Base-by-base conservation (phyloP, 2,329 filamentous ascomycete species). In the Cadophora sp. region DNA sequence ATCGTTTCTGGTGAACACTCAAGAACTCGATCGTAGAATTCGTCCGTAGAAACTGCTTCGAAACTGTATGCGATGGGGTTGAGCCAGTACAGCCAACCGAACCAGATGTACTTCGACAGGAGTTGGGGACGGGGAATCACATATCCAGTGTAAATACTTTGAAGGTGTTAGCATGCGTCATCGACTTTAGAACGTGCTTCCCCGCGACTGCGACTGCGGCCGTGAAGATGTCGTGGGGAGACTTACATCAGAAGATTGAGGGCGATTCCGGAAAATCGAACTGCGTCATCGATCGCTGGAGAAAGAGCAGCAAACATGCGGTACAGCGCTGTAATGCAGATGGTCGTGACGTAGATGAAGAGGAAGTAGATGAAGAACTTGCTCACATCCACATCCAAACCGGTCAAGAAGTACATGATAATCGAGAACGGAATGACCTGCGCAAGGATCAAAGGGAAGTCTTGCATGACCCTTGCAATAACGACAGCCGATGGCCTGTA, bases 361-460 rank as follows among this genome's bases (percentile, higher is more conserved):
- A 91, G 79, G 73, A 89, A 81, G 77, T 87, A 89, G 74, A 90
- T 89, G 77, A 85, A 91, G 79, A 90, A 91, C 69, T 90, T 89
- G 16, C 85, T 85, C 2, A 81, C 87, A 40, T 85, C 81, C 19
- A 87, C 79, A 72, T 89, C 86, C 19, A 91, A 80, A 34, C 81
- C 83, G 6, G 83, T 82, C 82, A 91, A 85, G 79, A 91, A 92
- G 77, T 91, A 91, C 78, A 90, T 85, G 73, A 90, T 84, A 60
- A 91, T 79, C 2, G 82, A 81, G 74, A 91, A 91, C 2, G 88
- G 81, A 19, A 87, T 79, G 55, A 88, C 84, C 79, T 89, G 86
- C 4, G 83, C 78, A 26, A 89, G 77, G 27, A 91, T 80, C 7
- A 90, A 79, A 0, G 89, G 89, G 37, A 91, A 80, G 75, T 92